Evolutionary conservation across 176 grass and related monocot species (phyloP).

Genomic region (Triticum monococcum): DNA sequence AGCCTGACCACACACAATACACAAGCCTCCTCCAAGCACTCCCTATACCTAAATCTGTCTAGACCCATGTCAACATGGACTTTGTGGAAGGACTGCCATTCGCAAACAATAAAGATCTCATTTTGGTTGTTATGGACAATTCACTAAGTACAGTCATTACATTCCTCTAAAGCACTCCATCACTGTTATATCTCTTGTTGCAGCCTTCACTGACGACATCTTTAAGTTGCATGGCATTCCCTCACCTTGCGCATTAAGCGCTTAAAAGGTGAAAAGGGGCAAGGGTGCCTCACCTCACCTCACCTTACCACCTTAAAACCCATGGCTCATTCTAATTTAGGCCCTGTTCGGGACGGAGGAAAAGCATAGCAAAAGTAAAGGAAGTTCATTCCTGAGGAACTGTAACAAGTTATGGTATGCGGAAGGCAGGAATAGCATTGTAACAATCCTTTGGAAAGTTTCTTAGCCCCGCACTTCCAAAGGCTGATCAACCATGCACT

Average conservation of each 20-base stretch:
- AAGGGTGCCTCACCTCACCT: background rate
- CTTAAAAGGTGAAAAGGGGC: background rate
- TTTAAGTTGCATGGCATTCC: background rate
- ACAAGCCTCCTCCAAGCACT: background rate
- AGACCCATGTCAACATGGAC: background rate
- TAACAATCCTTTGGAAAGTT: too few relatives aligned
- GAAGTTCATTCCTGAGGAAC: too few relatives aligned
- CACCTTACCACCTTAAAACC: background rate
- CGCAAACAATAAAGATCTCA: background rate
- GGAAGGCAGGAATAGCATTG: too few relatives aligned
- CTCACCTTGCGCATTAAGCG: background rate
- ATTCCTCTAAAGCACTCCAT: background rate
- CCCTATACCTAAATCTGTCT: background rate
- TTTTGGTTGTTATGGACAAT: background rate
- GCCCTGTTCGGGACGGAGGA: too few relatives aligned
- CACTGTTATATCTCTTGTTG: background rate
- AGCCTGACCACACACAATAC: background rate
- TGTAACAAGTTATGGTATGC: too few relatives aligned
- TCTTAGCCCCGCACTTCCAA: too few relatives aligned
- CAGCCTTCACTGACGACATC: background rate
- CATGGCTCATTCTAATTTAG: background rate
- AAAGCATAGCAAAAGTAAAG: too few relatives aligned
- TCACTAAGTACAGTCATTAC: background rate
- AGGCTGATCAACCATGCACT: too few relatives aligned
- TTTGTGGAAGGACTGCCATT: background rate